Base-by-base conservation (phyloP, 441 rosid genomes). In the Brassica balearica region DNA sequence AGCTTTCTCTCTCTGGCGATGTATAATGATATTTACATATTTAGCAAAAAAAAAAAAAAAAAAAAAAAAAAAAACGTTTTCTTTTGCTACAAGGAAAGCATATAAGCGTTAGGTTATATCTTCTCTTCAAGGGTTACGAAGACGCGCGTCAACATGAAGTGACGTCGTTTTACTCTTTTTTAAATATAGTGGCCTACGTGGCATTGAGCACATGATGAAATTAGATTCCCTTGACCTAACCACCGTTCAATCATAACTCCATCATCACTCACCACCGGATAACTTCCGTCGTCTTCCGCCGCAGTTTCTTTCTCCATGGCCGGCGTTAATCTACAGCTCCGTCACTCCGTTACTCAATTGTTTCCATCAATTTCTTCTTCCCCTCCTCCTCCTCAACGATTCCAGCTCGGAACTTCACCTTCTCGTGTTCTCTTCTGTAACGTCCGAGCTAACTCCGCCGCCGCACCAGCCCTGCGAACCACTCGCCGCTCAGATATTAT, bases 261-360 rank as follows among this genome's bases (percentile, higher is more conserved):
- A 23, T 23, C 78, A 27, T 36, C 41, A 36, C 6, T 25, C 55
- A 36, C 74, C 79, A 69, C 82, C 76, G 69, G 82, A 80, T 80
- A 74, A 65, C 62, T 60, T 69, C 75, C 74, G 29, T 38, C 82
- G 67, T 38, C 75, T 69, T 74, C 75, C 83, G 83, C 74, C 77
- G 77, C 65, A 25, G 38, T 43, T 0, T 34, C 32, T 66, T 0
- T 56, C 74, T 68, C 76, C 29, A 82, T 82, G 84, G 82, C 84
- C 61, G 84, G 77, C 65, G 32, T 14, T 1, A 75, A 75, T 6
- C 76, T 77, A 12, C 82, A 82, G 73, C 84, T 77, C 62, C 77
- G 77, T 59, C 82, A 65, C 70, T 77, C 76, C 8, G 14, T 60
- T 2, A 6, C 70, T 74, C 84, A 77, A 36, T 73, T 74, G 27